These are phyloP conservation scores for Eimeria mitis DNA, from an alignment of 169 alveolate species.

Conservation along the genomic window DNA sequence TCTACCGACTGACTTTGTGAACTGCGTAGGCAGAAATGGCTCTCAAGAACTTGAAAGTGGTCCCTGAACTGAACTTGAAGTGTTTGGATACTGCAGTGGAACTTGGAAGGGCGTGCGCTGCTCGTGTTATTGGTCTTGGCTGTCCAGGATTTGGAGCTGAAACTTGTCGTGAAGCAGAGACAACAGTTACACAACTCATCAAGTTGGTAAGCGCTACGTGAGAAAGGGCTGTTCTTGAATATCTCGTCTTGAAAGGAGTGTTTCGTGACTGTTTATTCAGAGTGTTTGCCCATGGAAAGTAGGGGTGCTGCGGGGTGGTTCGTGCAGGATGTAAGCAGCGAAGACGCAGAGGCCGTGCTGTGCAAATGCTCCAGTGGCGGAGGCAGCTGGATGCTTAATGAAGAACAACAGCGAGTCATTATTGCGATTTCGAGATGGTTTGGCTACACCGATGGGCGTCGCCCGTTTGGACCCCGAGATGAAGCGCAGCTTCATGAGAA, in stretches of 20 bases:
- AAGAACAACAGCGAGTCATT: conserved; percentile 46
- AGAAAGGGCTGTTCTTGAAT: neutral
- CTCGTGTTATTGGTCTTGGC: conserved; percentile 23
- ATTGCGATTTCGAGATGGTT: conserved; percentile 50
- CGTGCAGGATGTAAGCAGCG: conserved; percentile 48
- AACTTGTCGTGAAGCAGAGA: neutral
- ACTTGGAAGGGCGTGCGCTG: conserved; percentile 41
- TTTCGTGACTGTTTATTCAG: neutral
- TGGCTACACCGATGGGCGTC: conserved; percentile 47
- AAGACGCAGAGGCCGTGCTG: conserved; percentile 18
- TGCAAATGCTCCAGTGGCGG: conserved; percentile 8
- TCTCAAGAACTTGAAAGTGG: neutral
- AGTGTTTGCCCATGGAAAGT: neutral
- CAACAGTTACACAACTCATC: neutral
- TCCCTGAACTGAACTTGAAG: neutral
- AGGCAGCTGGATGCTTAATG: conserved; percentile 46
- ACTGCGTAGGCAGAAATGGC: conserved; percentile 13
- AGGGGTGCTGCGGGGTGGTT: neutral
- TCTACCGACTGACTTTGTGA: neutral
- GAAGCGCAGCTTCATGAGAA: neutral
- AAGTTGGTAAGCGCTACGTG: neutral
- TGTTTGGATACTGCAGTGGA: conserved; percentile 1
- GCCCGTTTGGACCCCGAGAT: conserved; percentile 16
- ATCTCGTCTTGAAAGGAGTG: neutral
- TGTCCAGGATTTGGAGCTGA: neutral